Evolutionary conservation across 1,284 basidiomycete genomes (phyloP), one percentile per base, ranked within the genome.

Genomic region (Coniferiporia sulphurascens): DNA sequence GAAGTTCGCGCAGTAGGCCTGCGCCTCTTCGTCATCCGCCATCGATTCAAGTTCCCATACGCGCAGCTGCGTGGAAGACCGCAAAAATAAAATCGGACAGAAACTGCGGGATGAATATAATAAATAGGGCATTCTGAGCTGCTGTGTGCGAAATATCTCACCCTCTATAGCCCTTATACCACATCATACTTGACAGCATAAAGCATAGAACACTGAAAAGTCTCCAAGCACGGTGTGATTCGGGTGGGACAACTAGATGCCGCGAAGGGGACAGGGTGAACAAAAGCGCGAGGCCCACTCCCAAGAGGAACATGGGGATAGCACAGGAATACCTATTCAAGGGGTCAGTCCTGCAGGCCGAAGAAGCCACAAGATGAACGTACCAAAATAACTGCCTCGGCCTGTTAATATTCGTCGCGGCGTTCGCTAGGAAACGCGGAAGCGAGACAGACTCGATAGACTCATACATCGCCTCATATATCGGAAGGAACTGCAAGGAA

Each of bases 311-410:
- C 41, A 21, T 36, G 8, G 45, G 50, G 43, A 62, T 44, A 12
- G 54, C 53, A 9, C 43, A 44, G 21, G 49, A 46, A 38, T 56
- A 56, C 55, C 55, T 56, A 12, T 15, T n/a, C n/a, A 41, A 34
- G 41, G 3, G 7, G 41, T 12, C 35, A 55, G 27, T 19, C 27
- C 35, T 35, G 44, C 5, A 49, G 3, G 4, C 12, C 12, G 9
- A 43, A 35, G 6, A 10, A 36, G n/a, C 3, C 71, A 67, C 41
- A 70, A 49, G 34, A 53, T 6, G 21, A 27, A 21, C 61, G 63
- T 69, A 74, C 73, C 71, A 74, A 61, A 71, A 72, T n/a, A 74
- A 54, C 63, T 74, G 73, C 63, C 73, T 75, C 17, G 72, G 71
- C 5, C 67, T 62, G 64, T 76, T 76, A 59, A 76, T 73, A 58